phyloP scores from a whole-genome alignment of 2,329 filamentous ascomycete species.

The Furcasterigmium furcatum region DNA sequence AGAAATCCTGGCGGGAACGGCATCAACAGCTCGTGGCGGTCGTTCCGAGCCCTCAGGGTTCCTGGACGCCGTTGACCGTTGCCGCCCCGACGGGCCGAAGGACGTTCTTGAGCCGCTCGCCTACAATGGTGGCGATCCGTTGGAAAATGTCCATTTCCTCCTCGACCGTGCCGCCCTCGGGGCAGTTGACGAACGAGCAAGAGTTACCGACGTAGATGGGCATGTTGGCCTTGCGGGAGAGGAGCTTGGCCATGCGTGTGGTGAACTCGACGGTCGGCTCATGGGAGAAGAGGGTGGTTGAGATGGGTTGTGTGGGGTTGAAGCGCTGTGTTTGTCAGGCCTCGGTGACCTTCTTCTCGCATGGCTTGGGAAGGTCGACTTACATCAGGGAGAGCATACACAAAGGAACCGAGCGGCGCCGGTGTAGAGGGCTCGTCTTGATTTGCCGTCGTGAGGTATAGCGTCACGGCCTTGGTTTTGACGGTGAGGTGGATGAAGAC shows the following conservation, averaged over 20 bases:
- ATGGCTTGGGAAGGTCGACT: constrained; percentile 13
- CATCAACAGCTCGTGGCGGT: too few species aligned
- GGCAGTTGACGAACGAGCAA: constrained; percentile 69
- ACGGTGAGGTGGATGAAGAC: constrained; percentile 59
- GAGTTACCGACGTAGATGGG: constrained; percentile 93
- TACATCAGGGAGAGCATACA: constrained; percentile 92
- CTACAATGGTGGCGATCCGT: constrained; percentile 67
- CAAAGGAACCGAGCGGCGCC: constrained; percentile 77
- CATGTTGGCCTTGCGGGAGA: constrained; percentile 68
- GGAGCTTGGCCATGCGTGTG: constrained; percentile 75
- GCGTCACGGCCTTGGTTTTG: constrained; percentile 52
- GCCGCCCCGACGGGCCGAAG: constrained; percentile 8
- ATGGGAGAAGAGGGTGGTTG: constrained; percentile 74
- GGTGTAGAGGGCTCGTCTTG: constrained; percentile 46
- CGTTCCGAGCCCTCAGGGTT: too few species aligned
- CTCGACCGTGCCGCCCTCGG: constrained; percentile 77
- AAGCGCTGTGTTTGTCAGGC: constrained; percentile 35
- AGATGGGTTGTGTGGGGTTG: constrained; percentile 60
- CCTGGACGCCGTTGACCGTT: neutral
- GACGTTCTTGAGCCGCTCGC: constrained; percentile 45
- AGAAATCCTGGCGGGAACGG: too few species aligned
- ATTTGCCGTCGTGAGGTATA: constrained; percentile 59
- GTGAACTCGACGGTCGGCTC: constrained; percentile 83
- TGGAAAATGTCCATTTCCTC: constrained; percentile 92
- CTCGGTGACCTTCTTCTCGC: too few species aligned